Evolutionary conservation across 495 filamentous ascomycete genomes (phyloP).

Genomic region (Zalerion maritima): DNA sequence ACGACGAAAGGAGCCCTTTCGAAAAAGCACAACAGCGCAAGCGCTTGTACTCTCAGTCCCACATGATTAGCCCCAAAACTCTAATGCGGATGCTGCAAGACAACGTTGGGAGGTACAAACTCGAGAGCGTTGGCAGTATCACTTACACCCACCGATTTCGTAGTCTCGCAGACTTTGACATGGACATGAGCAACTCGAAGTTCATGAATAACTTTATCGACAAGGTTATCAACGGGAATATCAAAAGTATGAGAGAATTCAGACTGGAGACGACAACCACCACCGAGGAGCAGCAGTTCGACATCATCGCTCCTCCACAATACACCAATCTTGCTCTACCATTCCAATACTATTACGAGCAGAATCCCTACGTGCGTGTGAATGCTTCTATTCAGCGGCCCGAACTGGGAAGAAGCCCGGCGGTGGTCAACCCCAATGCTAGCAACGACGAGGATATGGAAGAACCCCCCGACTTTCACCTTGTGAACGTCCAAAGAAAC

Average conservation of each 20-base stretch:
- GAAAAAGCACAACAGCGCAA: too few species aligned
- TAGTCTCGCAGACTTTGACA: conserved; percentile 61
- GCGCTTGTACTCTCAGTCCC: conserved; percentile 22
- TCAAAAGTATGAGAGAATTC: conserved; percentile 61
- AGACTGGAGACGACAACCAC: conserved; percentile 50
- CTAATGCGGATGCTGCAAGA: conserved; percentile 55
- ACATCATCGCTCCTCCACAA: conserved; percentile 66
- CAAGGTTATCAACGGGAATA: conserved; percentile 46
- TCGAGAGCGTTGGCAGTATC: conserved; percentile 60
- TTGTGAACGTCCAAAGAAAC: conserved; percentile 25
- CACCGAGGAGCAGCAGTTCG: conserved; percentile 40
- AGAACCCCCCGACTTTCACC: conserved; percentile 18
- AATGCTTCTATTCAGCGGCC: too few species aligned
- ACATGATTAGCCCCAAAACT: conserved; percentile 26
- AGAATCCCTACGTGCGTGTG: conserved; percentile 39
- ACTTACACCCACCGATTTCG: conserved; percentile 77
- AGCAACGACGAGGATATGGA: conserved; percentile 17
- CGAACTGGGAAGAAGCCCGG: too few species aligned
- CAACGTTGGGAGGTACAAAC: conserved; percentile 50
- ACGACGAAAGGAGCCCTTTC: too few species aligned
- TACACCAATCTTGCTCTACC: conserved; percentile 54
- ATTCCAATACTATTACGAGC: conserved; percentile 49
- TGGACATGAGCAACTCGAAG: conserved; percentile 40
- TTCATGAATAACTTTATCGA: conserved; percentile 55
- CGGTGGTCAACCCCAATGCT: too few species aligned